Evolutionary conservation across 192 early-diverging fungal genomes (phyloP).

Genomic region (Backusella circina): DNA sequence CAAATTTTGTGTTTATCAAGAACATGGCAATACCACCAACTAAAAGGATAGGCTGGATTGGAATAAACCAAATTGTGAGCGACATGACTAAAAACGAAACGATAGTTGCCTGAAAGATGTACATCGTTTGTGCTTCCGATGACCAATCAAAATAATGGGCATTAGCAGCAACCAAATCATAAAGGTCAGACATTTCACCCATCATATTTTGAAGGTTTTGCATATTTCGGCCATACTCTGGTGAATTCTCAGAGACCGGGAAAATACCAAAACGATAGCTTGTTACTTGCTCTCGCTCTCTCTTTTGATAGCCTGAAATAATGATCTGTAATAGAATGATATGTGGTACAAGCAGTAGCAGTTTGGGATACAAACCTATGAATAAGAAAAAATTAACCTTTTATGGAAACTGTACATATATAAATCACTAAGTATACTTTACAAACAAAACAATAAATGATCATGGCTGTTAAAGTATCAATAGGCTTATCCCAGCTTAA

Average conservation of each 20-base stretch:
- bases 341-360: slow-evolving; percentile 31
- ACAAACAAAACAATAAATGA: slow-evolving; percentile 54
- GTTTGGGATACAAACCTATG: slow-evolving; percentile 31
- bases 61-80: slow-evolving; percentile 42
- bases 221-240: slow-evolving; percentile 66
- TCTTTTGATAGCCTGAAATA: slow-evolving; percentile 13
- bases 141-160: slow-evolving; percentile 52
- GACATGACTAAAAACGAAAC: slow-evolving; percentile 31
- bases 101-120: slow-evolving; percentile 39
- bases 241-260: slow-evolving; percentile 31
- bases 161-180: slow-evolving; percentile 39
- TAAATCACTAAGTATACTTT: slow-evolving; percentile 8
- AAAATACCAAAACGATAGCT: neutral
- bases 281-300: neutral
- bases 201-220: slow-evolving; percentile 79
- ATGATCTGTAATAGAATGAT: slow-evolving; percentile 13
- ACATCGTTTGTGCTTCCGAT: slow-evolving; percentile 40
- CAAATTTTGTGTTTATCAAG: slow-evolving; percentile 58
- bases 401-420: neutral
- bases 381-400: neutral
- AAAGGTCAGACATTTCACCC: slow-evolving; percentile 51
- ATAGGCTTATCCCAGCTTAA: slow-evolving; percentile 70
- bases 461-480: slow-evolving; percentile 51
- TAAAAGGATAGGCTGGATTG: slow-evolving; percentile 45
- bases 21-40: slow-evolving; percentile 56